phyloP scores from a whole-genome alignment of 139 green algal species.

The Chlamydomonas sp. region DNA sequence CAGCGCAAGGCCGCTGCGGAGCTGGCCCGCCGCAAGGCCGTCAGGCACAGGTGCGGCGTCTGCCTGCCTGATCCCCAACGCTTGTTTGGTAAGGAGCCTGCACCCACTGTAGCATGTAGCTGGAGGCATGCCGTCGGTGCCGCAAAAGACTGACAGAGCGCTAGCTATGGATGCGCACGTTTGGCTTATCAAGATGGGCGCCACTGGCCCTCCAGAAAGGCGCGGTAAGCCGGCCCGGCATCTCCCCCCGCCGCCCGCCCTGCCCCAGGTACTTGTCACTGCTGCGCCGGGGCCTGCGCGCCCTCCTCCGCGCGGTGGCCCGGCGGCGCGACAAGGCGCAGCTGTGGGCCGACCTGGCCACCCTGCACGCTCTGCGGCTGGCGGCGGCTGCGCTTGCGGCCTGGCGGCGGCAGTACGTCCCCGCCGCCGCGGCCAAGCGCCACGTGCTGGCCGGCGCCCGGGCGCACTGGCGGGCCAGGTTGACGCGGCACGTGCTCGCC shows the following conservation, averaged over 20 bases:
- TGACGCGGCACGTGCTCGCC: slow-evolving; percentile 16
- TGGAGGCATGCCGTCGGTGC: neutral
- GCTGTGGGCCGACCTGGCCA: slow-evolving; percentile 12
- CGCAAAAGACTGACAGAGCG: neutral
- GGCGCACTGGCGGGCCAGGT: neutral
- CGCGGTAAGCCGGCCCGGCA: neutral
- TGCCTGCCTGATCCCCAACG: neutral
- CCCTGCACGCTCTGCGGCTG: neutral
- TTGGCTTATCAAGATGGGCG: neutral
- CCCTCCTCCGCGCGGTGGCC: neutral
- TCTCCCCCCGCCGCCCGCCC: neutral
- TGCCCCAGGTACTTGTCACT: slow-evolving; percentile 38
- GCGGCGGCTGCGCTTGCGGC: neutral
- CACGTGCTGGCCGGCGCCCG: neutral
- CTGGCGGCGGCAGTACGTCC: slow-evolving; percentile 19
- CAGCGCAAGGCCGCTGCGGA: slow-evolving; percentile 12
- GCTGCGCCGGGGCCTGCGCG: slow-evolving; percentile 28
- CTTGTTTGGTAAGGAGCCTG: neutral
- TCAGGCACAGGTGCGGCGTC: slow-evolving; percentile 39
- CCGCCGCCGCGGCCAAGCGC: slow-evolving; percentile 16
- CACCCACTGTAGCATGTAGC: neutral
- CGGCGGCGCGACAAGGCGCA: slow-evolving; percentile 31
- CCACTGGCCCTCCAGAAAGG: neutral
- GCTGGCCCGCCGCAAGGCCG: slow-evolving; percentile 2
- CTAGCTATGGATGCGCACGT: neutral